phyloP scores from a whole-genome alignment of 1,284 basidiomycete species.

The Rhodotorula sp. region DNA sequence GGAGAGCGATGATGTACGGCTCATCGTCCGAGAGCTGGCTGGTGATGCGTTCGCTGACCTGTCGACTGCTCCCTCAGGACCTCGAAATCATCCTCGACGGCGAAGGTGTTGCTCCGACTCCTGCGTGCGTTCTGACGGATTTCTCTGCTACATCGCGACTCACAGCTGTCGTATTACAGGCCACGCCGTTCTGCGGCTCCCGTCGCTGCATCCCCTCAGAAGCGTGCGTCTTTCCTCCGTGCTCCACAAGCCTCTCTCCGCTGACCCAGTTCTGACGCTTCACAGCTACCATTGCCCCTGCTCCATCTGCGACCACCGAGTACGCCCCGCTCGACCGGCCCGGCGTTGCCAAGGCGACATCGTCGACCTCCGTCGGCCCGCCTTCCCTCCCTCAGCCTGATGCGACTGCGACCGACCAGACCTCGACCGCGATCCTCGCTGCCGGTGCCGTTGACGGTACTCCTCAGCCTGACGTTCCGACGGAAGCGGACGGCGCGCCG shows the following conservation, averaged over 20 bases:
- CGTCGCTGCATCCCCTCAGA: conserved; percentile 7
- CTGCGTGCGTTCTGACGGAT: conserved; percentile 6
- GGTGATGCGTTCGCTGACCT: neutral
- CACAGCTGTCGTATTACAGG: neutral
- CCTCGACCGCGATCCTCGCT: conserved; percentile 7
- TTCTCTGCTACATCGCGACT: neutral
- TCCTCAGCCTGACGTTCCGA: conserved; percentile 10
- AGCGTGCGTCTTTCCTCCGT: conserved; percentile 12
- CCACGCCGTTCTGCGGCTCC: conserved; percentile 7
- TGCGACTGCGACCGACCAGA: conserved; percentile 15
- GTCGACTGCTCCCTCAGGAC: conserved; percentile 25
- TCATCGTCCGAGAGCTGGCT: rapidly evolving
- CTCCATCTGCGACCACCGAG: conserved; percentile 30
- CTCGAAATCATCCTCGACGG: conserved; percentile 45
- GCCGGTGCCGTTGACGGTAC: neutral
- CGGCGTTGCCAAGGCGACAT: conserved; percentile 9
- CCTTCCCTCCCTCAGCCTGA: conserved; percentile 6
- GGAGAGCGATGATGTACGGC: conserved; percentile 41
- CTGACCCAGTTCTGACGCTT: neutral
- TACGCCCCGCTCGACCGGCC: conserved; percentile 36
- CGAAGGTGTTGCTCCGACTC: conserved; percentile 30
- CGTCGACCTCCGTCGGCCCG: conserved; percentile 9
- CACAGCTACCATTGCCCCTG: conserved; percentile 21
- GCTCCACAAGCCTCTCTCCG: no score
- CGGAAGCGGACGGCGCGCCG: conserved; percentile 3